Evolutionary conservation across 1,284 basidiomycete species (phyloP), one percentile per base, ranked within the genome.

Genomic region (Pyrrhoderma noxium): DNA sequence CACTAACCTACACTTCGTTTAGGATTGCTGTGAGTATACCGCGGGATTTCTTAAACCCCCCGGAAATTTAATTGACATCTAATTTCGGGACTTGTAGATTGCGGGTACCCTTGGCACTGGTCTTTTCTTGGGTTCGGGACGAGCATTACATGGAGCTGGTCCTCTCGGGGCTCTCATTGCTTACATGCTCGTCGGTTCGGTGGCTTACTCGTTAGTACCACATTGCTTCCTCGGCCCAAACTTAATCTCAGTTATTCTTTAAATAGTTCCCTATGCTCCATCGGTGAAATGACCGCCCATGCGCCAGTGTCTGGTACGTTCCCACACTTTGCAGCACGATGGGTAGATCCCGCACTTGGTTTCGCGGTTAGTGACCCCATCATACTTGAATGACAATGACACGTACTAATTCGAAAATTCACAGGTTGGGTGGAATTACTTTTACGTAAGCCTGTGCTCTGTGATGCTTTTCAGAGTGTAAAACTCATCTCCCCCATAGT

Each of bases 91-190:
- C 13, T n/a, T 48, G 21, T 58, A 84, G 80, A 82, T 84, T 61
- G 82, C 82, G 51, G 84, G 84, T 35, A 84, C 80, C 27, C 77
- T 86, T 54, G 84, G 84, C 40, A 89, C 86, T 1, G 88, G 87
- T 62, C 72, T 90, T 18, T 93, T 93, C 71, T 72, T 93, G 39
- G 88, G 88, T 56, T 82, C 85, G 11, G 90, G 89, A 18, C 69
- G 73, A 49, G 74, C 81, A 2, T 69, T 85, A 13, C 60, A 64
- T 11, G 65, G 61, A 11, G 76, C 77, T 50, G 82, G 84, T 13
- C 84, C 78, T 40, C 64, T 75, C 41, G 84, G 77, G 52, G 79
- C 80, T 34, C 70, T 82, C 52, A 68, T 85, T 42, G 80, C 78
- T 8, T 85, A 82, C 59, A 63, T 64, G 0, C 66, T 84, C 49